These are phyloP conservation scores for Ganoderma lucidum DNA, from an alignment of 1,284 basidiomycete genomes.

Conservation along the genomic window DNA sequence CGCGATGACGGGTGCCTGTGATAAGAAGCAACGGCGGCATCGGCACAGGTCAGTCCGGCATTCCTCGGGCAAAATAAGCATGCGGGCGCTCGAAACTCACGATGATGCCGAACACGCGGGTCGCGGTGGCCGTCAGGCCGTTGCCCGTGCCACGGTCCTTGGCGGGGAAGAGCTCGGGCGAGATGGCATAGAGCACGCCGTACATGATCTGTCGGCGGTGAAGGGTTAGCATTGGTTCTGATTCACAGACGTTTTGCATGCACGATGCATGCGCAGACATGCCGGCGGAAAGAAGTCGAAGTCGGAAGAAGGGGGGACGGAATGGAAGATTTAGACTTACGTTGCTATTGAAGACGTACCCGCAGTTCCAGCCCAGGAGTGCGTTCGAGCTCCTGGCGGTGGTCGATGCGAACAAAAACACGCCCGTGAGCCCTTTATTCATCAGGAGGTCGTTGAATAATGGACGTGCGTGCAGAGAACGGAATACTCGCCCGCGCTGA, in stretches of 20 bases:
- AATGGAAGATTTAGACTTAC: constrained; percentile 36
- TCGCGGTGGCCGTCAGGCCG: constrained; percentile 62
- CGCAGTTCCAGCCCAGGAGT: constrained; percentile 75
- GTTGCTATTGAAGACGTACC: constrained; percentile 66
- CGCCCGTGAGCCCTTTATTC: constrained; percentile 68
- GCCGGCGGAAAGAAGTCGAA: constrained; percentile 10
- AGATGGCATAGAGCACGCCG: constrained; percentile 75
- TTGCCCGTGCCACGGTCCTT: constrained; percentile 75
- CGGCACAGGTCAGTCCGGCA: constrained; percentile 6
- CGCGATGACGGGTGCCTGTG: constrained; percentile 76
- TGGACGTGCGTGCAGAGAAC: constrained; percentile 46
- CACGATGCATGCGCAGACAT: background rate
- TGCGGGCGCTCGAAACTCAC: constrained; percentile 46
- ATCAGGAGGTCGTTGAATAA: constrained; percentile 48
- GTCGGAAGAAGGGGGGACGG: background rate
- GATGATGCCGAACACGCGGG: constrained; percentile 68
- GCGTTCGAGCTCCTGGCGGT: constrained; percentile 72
- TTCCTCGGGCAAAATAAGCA: constrained; percentile 25
- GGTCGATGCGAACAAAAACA: constrained; percentile 76
- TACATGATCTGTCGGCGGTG: constrained; percentile 67
- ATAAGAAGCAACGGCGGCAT: background rate
- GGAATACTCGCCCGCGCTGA: constrained; percentile 56
- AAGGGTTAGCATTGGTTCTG: background rate
- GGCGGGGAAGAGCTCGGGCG: constrained; percentile 78
- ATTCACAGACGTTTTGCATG: background rate